Conservation (phyloP, 1,139 yeast genomes). For the Debaryomyces coudertii region DNA sequence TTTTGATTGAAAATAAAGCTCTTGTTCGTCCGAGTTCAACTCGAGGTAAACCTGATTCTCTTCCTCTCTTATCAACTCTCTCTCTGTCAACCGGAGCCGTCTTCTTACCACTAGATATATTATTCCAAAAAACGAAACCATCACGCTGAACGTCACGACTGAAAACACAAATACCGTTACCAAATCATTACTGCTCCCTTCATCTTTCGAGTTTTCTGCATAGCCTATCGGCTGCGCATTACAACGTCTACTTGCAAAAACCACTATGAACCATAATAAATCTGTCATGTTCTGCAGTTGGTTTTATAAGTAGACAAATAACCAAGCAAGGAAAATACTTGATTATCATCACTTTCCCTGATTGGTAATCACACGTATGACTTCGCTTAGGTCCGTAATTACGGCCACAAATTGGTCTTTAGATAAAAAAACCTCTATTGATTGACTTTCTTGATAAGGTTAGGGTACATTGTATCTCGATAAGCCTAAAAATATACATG, state of each 20-base stretch:
- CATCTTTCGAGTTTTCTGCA: not conserved
- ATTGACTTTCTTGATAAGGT: too few relatives aligned
- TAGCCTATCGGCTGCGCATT: conserved; percentile 1
- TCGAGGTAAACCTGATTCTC: conserved; percentile 63
- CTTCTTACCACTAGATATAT: conserved; percentile 10
- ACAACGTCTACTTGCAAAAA: not conserved
- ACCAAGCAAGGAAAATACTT: conserved; percentile 1
- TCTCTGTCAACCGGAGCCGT: conserved; percentile 35
- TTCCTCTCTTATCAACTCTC: conserved; percentile 63
- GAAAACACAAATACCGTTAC: conserved; percentile 6
- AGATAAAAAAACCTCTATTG: too few relatives aligned
- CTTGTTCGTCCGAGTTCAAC: conserved; percentile 73
- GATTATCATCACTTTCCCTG: conserved; percentile 2
- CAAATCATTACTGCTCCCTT: not conserved
- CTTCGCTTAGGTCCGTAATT: conserved; percentile 2
- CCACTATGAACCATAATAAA: conserved; percentile 3
- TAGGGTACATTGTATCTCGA: too few relatives aligned
- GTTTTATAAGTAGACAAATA: not conserved
- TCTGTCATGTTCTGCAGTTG: not conserved
- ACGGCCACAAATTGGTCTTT: not conserved
- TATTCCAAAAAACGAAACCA: conserved; percentile 7
- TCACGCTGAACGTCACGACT: conserved; percentile 3
- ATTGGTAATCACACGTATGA: not conserved
- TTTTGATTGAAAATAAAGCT: conserved; percentile 73
- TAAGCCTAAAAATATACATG: too few relatives aligned